phyloP scores from a whole-genome alignment of 257 asterid genomes.

The Thymus mandschuricus region DNA sequence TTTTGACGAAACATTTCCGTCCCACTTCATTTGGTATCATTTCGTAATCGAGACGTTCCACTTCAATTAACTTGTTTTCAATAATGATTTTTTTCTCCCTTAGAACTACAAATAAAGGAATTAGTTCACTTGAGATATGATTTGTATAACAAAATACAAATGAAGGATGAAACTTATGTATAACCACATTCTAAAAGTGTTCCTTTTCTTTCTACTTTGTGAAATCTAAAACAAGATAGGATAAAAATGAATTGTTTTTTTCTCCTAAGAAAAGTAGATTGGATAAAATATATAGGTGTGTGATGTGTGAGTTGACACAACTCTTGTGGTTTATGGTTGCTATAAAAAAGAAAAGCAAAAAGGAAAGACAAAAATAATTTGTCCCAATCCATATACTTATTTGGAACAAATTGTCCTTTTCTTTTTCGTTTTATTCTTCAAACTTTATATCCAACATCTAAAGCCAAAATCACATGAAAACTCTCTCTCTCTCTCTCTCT shows the following conservation, averaged over 20 bases:
- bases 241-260: background rate
- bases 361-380: slow-evolving; percentile 7
- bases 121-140: too few species aligned
- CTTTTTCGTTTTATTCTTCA: slow-evolving; percentile 6
- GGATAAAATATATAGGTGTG: background rate
- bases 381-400: background rate
- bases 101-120: too few species aligned
- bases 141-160: too few species aligned
- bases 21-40: too few species aligned
- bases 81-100: too few species aligned
- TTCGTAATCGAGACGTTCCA: too few species aligned
- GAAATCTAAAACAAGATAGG: background rate
- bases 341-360: background rate
- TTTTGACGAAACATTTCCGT: too few species aligned
- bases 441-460: background rate
- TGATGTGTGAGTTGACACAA: slow-evolving; percentile 31
- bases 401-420: slow-evolving; percentile 17
- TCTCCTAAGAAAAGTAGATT: slow-evolving; percentile 3
- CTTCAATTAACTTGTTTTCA: too few species aligned
- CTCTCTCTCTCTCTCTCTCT: background rate
- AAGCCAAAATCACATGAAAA: background rate
- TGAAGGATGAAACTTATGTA: too few species aligned
- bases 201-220: background rate
- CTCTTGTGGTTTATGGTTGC: slow-evolving; percentile 19
- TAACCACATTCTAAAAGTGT: background rate